phyloP scores from a whole-genome alignment of 192 early-diverging fungal genomes.

The Gamsiella multidivaricata region DNA sequence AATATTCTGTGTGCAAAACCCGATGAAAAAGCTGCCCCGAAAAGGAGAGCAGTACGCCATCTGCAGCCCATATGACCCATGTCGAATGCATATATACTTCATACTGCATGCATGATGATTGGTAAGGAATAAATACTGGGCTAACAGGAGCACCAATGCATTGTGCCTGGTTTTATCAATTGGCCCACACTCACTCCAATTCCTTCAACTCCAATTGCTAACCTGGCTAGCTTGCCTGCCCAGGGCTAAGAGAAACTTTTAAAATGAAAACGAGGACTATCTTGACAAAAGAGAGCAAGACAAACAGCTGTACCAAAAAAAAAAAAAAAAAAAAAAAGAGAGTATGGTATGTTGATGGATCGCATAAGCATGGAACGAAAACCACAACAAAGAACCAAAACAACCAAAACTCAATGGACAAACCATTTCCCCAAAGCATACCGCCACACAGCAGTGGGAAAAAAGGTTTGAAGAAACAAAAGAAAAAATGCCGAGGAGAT shows the following conservation, averaged over 20 bases:
- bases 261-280: neutral
- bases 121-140: neutral
- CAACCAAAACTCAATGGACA: neutral
- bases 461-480: neutral
- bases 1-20: no score
- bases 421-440: neutral
- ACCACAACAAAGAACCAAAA: neutral
- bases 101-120: neutral
- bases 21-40: neutral
- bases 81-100: neutral
- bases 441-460: neutral
- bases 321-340: no score
- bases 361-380: slow-evolving; percentile 3
- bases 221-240: neutral
- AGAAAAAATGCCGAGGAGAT: neutral
- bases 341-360: neutral
- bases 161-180: no score
- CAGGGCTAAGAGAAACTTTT: neutral
- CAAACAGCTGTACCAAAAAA: no score
- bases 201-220: neutral
- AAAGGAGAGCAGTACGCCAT: neutral
- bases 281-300: neutral
- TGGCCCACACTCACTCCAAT: neutral
- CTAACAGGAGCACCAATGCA: neutral
- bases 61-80: neutral